A percentile compares a stretch with the other conserved stretches of the same genome.
These are phyloP conservation scores for Monascus purpureus DNA, from an alignment of 495 filamentous ascomycete genomes.

Conservation along the genomic window DNA sequence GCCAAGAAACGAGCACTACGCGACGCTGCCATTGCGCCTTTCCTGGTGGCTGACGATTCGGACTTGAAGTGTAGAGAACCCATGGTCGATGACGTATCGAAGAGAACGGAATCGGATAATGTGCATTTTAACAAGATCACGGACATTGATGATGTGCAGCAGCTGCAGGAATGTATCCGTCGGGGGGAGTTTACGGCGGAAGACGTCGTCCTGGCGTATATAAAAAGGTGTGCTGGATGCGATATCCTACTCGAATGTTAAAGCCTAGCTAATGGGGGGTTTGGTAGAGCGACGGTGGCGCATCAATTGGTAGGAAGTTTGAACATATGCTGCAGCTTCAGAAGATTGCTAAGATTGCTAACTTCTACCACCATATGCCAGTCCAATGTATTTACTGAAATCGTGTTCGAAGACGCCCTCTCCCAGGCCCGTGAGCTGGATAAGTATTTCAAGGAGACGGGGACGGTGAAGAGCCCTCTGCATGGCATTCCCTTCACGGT, in stretches of 20 bases:
- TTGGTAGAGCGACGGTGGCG: constrained; percentile 38
- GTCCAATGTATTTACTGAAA: constrained; percentile 50
- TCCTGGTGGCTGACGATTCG: too few relatives aligned
- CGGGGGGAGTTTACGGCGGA: constrained; percentile 29
- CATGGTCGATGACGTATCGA: too few relatives aligned
- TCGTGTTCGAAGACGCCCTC: constrained; percentile 49
- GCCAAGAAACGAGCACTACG: too few relatives aligned
- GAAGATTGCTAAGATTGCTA: not conserved
- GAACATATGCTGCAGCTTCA: not conserved
- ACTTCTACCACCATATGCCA: constrained; percentile 5
- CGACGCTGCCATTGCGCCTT: too few relatives aligned
- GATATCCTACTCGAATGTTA: constrained; percentile 3
- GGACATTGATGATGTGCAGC: constrained; percentile 23
- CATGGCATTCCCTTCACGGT: constrained; percentile 52
- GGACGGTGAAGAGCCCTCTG: constrained; percentile 40
- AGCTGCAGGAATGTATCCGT: constrained; percentile 17
- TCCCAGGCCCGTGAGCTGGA: constrained; percentile 43
- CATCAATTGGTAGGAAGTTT: constrained; percentile 34
- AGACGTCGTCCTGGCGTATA: constrained; percentile 29
- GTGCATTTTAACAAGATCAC: constrained; percentile 23
- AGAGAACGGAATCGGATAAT: too few relatives aligned
- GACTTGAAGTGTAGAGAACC: too few relatives aligned
- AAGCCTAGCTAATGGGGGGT: too few relatives aligned
- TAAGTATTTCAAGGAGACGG: constrained; percentile 25
- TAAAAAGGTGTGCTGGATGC: constrained; percentile 23